phyloP scores from a whole-genome alignment of 768 basidiomycete genomes.

The Boletus subparvulus region DNA sequence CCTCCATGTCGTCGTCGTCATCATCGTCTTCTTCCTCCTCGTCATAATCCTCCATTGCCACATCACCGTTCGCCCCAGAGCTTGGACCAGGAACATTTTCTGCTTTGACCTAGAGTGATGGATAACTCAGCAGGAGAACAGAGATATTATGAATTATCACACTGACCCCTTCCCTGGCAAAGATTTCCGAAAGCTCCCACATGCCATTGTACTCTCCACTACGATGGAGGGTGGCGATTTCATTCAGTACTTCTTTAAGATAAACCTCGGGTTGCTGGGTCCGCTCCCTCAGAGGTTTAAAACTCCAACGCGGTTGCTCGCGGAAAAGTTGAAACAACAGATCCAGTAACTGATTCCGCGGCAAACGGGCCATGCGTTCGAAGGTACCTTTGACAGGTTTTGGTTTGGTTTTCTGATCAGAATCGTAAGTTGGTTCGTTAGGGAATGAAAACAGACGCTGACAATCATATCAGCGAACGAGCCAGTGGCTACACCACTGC shows the following conservation, averaged over 20 bases:
- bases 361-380: constrained; percentile 91
- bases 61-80: constrained; percentile 22
- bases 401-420: constrained; percentile 55
- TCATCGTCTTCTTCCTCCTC: constrained; percentile 59
- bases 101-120: constrained; percentile 39
- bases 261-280: constrained; percentile 87
- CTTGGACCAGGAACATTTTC: constrained; percentile 46
- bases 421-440: constrained; percentile 4
- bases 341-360: constrained; percentile 84
- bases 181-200: constrained; percentile 78
- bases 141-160: neutral
- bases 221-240: constrained; percentile 74
- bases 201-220: constrained; percentile 78
- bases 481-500: constrained; percentile 63
- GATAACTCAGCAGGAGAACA: constrained; percentile 4
- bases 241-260: constrained; percentile 77
- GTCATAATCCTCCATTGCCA: constrained; percentile 39
- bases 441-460: constrained; percentile 30
- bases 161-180: constrained; percentile 61
- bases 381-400: constrained; percentile 69
- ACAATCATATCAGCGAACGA: constrained; percentile 70
- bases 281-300: constrained; percentile 71
- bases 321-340: constrained; percentile 76
- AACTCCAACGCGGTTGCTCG: constrained; percentile 78
- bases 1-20: constrained; percentile 69